These are phyloP conservation scores for Annulohypoxylon stygium DNA, from an alignment of 495 filamentous ascomycete genomes.

Conservation along the genomic window DNA sequence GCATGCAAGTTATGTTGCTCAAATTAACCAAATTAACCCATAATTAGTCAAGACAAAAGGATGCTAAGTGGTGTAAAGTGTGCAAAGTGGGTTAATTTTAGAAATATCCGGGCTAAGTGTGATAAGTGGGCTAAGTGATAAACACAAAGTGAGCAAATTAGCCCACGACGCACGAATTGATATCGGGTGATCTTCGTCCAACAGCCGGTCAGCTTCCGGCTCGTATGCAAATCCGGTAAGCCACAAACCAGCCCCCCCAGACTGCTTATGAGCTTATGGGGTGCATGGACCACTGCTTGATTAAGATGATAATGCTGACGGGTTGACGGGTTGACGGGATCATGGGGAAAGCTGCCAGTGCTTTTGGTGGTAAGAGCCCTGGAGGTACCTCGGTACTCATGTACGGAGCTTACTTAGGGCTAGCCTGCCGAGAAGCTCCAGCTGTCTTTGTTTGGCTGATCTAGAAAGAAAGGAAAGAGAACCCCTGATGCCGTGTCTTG, in stretches of 20 bases:
- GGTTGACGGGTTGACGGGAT: conserved; percentile 10
- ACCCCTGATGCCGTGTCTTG: conserved; percentile 49
- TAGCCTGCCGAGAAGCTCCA: conserved; percentile 24
- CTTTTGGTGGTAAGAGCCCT: neutral
- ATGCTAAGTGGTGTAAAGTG: conserved; percentile 1
- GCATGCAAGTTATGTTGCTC: conserved; percentile 30
- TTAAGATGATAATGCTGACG: conserved; percentile 35
- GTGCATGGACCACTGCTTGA: conserved; percentile 46
- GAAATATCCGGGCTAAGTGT: conserved; percentile 23
- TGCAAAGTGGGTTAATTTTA: conserved; percentile 48
- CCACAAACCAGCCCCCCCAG: conserved; percentile 31
- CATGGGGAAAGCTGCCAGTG: conserved; percentile 36
- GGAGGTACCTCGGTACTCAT: conserved; percentile 1
- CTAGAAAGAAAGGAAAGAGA: conserved; percentile 53
- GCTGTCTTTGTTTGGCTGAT: conserved; percentile 34
- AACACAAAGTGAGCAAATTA: conserved; percentile 44
- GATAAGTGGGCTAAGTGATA: neutral
- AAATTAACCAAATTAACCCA: conserved; percentile 48
- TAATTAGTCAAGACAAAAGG: conserved; percentile 24
- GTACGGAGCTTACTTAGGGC: conserved; percentile 8
- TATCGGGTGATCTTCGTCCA: conserved; percentile 40
- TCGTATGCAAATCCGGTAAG: conserved; percentile 40
- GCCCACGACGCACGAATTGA: conserved; percentile 31
- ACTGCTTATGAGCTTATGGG: conserved; percentile 19
- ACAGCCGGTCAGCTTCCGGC: conserved; percentile 40